These are phyloP conservation scores for Cyanidium caldarium DNA, from an alignment of 23 red algal species.

Conservation along the genomic window DNA sequence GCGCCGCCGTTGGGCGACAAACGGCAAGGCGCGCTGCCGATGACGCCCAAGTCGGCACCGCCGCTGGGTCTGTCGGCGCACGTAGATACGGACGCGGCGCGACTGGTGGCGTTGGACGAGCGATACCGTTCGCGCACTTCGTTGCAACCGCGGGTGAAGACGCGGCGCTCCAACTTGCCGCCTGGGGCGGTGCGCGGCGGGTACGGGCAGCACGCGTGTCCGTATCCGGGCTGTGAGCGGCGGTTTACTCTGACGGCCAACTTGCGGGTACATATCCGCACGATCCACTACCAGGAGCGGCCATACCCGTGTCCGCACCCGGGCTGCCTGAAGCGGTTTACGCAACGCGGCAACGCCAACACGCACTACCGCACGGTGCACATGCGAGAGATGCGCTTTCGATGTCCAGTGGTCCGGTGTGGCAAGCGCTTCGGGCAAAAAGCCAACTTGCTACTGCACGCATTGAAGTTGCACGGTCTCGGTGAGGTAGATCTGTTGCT, in stretches of 20 bases:
- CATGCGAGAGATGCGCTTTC: neutral
- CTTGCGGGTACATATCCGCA: neutral
- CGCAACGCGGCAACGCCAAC: neutral
- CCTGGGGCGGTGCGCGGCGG: neutral
- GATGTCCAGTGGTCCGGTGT: neutral
- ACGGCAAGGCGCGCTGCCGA: too few relatives aligned
- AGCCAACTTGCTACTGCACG: neutral
- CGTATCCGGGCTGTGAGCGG: conserved; percentile 5
- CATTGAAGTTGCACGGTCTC: neutral
- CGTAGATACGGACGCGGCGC: neutral
- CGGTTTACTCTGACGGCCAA: neutral
- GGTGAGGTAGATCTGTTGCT: neutral
- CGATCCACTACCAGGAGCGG: neutral
- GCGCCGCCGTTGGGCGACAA: too few relatives aligned
- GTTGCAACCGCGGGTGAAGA: neutral
- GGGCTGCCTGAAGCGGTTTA: neutral
- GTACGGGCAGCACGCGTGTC: neutral
- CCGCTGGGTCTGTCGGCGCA: neutral
- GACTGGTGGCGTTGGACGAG: neutral
- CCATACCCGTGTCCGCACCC: neutral
- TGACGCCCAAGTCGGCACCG: neutral
- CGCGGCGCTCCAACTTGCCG: neutral
- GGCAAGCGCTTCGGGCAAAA: neutral
- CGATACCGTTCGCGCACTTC: neutral
- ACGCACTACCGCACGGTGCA: conserved; percentile 1